Evolutionary conservation across 2,329 filamentous ascomycete genomes (phyloP), one percentile per base, ranked within the genome.

Genomic region (Ophiostoma ulmi): DNA sequence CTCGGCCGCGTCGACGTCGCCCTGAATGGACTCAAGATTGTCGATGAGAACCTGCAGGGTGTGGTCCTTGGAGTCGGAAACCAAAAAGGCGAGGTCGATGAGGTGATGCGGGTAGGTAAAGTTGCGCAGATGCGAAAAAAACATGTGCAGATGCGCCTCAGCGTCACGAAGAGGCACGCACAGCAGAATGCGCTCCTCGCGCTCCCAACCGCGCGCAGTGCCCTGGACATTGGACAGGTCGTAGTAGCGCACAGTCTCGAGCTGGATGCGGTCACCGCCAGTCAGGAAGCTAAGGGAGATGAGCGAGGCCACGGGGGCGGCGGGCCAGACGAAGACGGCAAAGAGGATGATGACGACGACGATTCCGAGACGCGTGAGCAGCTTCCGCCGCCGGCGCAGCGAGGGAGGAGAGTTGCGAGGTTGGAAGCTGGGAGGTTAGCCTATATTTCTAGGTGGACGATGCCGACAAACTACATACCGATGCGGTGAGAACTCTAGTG

Each of bases 191-290:
- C 95, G 89, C 82, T 99, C 95, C 79, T 97, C 95, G 72, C 93
- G 87, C 80, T 98, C 94, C 95, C 95, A 99, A 6, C 95, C 96
- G 74, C 91, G 89, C 69, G 92, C 92, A 8, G 93, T 95, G 65
- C 95, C 95, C 78, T 95, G 91, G 6, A 97, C 93, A 78, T 95
- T 92, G 75, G 90, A 91, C 73, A 99, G 85, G 79, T 99, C 95
- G 81, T 98, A 98, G 81, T 99, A 98, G 79, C 94, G 92, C 72
- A 99, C 92, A 1, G 94, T 98, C 79, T 98, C 93, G 71, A 98
- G 88, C 77, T 97, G 90, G 73, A 92, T 87, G 75, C 91, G 89
- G 69, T 90, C 88, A 69, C 83, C 82, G 31, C 85, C 82, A 55
- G 88, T 88, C 68, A 94, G 82, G 48, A 94, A 84, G 39, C 91